Conservation (phyloP, 83 land plant genomes). For the Larix sibirica region DNA sequence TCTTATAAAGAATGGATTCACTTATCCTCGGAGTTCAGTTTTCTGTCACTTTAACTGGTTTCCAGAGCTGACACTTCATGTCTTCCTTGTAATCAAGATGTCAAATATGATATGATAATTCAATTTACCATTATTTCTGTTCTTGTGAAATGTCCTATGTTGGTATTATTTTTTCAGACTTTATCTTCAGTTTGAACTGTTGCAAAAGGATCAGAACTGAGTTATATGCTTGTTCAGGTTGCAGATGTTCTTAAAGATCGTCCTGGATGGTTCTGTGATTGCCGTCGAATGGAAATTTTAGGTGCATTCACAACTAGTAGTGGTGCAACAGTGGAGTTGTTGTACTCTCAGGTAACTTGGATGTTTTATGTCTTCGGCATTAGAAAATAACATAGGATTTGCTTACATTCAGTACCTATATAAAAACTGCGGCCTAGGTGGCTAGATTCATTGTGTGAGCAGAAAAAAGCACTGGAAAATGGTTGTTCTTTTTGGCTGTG, state of each 20-base stretch:
- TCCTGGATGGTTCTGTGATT: conserved; percentile 33
- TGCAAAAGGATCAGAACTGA: background rate
- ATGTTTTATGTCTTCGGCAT: background rate
- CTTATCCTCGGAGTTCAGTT: background rate
- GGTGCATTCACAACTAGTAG: conserved; percentile 27
- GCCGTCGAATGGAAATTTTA: conserved; percentile 34
- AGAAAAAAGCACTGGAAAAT: background rate
- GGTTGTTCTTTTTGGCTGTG: background rate
- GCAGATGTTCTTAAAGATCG: conserved; percentile 39
- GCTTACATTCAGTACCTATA: background rate
- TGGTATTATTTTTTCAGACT: background rate
- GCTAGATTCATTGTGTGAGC: background rate
- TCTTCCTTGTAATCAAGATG: background rate
- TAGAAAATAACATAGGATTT: background rate
- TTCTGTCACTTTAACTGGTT: background rate
- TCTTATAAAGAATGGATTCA: background rate
- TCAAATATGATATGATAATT: background rate
- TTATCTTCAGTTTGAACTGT: background rate
- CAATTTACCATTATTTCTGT: background rate
- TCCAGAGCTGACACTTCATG: background rate
- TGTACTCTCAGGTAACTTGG: conserved; percentile 22
- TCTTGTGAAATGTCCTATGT: background rate
- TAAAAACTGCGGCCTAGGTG: background rate
- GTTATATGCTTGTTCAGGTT: conserved; percentile 21
- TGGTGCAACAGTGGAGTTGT: conserved; percentile 35